Percentiles rank a stretch among this genome's conserved stretches.
phyloP scores from a whole-genome alignment of 2,329 filamentous ascomycete species.

The Cytospora mali region DNA sequence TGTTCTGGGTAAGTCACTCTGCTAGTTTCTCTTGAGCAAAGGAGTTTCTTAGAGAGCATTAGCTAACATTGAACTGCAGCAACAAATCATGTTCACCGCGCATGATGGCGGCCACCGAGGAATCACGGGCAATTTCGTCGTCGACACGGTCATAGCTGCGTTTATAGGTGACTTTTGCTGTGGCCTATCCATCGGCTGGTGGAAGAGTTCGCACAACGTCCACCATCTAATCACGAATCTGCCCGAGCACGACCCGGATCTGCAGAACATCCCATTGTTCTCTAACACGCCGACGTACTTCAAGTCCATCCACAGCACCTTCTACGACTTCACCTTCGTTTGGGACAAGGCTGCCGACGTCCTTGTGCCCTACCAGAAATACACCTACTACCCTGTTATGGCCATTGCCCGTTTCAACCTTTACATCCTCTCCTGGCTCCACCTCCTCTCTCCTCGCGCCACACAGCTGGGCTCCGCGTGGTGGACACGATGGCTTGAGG shows the following conservation, averaged over 20 bases:
- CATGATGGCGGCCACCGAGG: slow-evolving; percentile 67
- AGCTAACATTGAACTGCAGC: slow-evolving; percentile 42
- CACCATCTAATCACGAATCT: slow-evolving; percentile 69
- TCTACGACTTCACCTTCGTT: slow-evolving; percentile 66
- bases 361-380: slow-evolving; percentile 63
- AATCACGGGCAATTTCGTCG: slow-evolving; percentile 61
- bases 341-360: slow-evolving; percentile 65
- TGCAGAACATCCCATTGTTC: slow-evolving; percentile 70
- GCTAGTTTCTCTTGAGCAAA: not conserved
- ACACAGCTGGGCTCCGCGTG: slow-evolving; percentile 61
- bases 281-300: slow-evolving; percentile 69
- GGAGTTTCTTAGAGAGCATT: slow-evolving; percentile 15
- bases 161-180: slow-evolving; percentile 68
- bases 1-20: slow-evolving; percentile 57
- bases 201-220: slow-evolving; percentile 70
- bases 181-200: slow-evolving; percentile 68
- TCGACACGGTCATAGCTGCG: slow-evolving; percentile 62
- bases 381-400: slow-evolving; percentile 71
- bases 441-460: slow-evolving; percentile 60
- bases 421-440: slow-evolving; percentile 67
- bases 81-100: slow-evolving; percentile 70
- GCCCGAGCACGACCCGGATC: slow-evolving; percentile 61
- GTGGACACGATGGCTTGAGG: slow-evolving; percentile 69
- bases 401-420: slow-evolving; percentile 72
- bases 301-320: slow-evolving; percentile 62